Percentiles rank a stretch among this genome's conserved stretches.
Conservation (phyloP, 768 basidiomycete species). For the Gelatoporia subvermispora region DNA sequence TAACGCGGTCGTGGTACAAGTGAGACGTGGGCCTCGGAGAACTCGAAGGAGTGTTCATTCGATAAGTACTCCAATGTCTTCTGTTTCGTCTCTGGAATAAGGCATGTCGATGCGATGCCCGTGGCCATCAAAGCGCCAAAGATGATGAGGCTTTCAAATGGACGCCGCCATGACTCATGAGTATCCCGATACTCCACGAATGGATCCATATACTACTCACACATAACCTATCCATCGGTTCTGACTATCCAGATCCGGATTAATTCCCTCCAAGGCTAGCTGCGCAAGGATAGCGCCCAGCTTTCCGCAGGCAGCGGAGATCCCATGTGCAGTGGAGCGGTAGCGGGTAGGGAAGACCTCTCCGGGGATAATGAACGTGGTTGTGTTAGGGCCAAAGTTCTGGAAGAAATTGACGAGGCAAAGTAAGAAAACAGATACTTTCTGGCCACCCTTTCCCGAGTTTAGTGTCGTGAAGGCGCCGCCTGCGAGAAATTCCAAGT, state of each 20-base stretch:
- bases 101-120: slow-evolving; percentile 35
- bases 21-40: slow-evolving; percentile 30
- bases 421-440: slow-evolving; percentile 33
- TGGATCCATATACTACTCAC: slow-evolving; percentile 22
- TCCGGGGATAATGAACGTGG: slow-evolving; percentile 40
- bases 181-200: too few species aligned
- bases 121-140: slow-evolving; percentile 46
- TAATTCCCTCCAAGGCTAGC: slow-evolving; percentile 30
- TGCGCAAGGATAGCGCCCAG: slow-evolving; percentile 39
- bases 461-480: slow-evolving; percentile 24
- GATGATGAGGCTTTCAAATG: slow-evolving; percentile 30
- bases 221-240: slow-evolving; percentile 28
- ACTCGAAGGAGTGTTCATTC: slow-evolving; percentile 53
- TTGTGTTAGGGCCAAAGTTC: slow-evolving; percentile 43
- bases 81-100: slow-evolving; percentile 39
- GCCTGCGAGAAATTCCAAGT: slow-evolving; percentile 12
- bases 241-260: slow-evolving; percentile 34
- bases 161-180: slow-evolving; percentile 2
- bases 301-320: slow-evolving; percentile 42
- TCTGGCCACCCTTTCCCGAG: slow-evolving; percentile 18
- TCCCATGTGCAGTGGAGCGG: slow-evolving; percentile 39
- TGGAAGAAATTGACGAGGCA: slow-evolving; percentile 39
- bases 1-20: too few species aligned
- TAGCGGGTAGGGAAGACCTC: slow-evolving; percentile 44
- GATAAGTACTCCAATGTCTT: slow-evolving; percentile 31